Evolutionary conservation across 2,329 filamentous ascomycete genomes (phyloP).

Genomic region (Apiospora hydei): DNA sequence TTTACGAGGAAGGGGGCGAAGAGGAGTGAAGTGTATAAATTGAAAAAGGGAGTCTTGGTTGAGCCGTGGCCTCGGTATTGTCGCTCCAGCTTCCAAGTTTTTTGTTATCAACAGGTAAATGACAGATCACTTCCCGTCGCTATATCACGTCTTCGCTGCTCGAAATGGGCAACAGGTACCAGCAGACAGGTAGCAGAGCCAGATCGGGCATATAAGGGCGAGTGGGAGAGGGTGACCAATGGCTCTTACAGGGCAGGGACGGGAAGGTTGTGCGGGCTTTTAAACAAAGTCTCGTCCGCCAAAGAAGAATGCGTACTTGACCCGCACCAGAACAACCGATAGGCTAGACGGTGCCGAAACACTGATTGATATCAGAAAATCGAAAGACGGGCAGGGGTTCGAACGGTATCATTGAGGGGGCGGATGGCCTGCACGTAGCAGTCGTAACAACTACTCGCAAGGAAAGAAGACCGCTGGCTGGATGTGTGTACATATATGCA

Average conservation of each 20-base stretch:
- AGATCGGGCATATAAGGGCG: neutral
- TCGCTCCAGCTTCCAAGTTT: neutral
- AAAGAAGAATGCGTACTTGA: constrained; percentile 22
- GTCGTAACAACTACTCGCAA: constrained; percentile 9
- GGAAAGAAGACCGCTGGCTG: neutral
- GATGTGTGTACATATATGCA: neutral
- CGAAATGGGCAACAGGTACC: constrained; percentile 14
- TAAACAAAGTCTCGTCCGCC: constrained; percentile 20
- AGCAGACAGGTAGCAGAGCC: neutral
- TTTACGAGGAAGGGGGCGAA: constrained; percentile 24
- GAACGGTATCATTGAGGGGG: constrained; percentile 8
- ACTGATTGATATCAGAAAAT: constrained; percentile 33
- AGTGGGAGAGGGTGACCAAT: constrained; percentile 9
- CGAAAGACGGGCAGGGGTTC: constrained; percentile 27
- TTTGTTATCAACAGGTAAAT: constrained; percentile 5
- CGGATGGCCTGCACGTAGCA: constrained; percentile 1
- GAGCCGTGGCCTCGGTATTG: constrained; percentile 1
- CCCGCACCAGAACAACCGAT: constrained; percentile 41
- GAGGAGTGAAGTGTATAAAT: neutral
- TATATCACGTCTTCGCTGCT: neutral
- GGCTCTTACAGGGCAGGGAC: neutral
- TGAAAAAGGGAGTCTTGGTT: neutral
- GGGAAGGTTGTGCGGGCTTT: constrained; percentile 3
- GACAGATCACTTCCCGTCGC: constrained; percentile 9
- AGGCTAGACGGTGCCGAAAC: constrained; percentile 36